These are phyloP conservation scores for Solanum paucissectum DNA, from an alignment of 257 asterid genomes.

Conservation along the genomic window DNA sequence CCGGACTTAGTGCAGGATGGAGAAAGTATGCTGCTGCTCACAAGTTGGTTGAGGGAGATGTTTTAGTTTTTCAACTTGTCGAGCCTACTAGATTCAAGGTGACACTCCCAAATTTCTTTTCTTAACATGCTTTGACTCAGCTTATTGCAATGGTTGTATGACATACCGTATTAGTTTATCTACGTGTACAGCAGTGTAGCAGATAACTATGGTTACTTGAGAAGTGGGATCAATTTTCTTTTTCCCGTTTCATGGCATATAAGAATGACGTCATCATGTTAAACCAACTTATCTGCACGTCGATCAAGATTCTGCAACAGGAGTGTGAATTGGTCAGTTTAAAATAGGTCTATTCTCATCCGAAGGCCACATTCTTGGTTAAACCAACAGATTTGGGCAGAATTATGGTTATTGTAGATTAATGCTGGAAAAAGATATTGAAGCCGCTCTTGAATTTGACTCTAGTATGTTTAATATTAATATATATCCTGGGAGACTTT, in stretches of 20 bases:
- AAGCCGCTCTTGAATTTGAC: not conserved
- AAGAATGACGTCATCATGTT: not conserved
- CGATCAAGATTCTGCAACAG: not conserved
- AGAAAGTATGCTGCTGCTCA: constrained; percentile 69
- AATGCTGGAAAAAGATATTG: not conserved
- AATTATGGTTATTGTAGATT: not conserved
- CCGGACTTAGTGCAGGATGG: constrained; percentile 97
- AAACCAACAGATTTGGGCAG: not conserved
- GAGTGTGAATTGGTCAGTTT: not conserved
- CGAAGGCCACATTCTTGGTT: not conserved
- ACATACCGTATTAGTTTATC: not conserved
- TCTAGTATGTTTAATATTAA: not conserved
- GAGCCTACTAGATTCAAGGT: constrained; percentile 67
- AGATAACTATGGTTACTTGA: not conserved
- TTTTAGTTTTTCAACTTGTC: constrained; percentile 53
- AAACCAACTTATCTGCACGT: not conserved
- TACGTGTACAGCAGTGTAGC: not conserved
- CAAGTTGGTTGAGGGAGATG: constrained; percentile 81
- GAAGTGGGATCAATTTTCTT: not conserved
- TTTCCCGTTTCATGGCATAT: not conserved
- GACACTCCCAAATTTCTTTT: not conserved
- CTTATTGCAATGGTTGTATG: not conserved
- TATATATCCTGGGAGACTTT: not conserved
- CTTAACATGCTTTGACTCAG: not conserved
- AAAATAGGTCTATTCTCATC: not conserved